These are phyloP conservation scores for Apiospora arundinis DNA, from an alignment of 2,329 filamentous ascomycete species.

Conservation along the genomic window DNA sequence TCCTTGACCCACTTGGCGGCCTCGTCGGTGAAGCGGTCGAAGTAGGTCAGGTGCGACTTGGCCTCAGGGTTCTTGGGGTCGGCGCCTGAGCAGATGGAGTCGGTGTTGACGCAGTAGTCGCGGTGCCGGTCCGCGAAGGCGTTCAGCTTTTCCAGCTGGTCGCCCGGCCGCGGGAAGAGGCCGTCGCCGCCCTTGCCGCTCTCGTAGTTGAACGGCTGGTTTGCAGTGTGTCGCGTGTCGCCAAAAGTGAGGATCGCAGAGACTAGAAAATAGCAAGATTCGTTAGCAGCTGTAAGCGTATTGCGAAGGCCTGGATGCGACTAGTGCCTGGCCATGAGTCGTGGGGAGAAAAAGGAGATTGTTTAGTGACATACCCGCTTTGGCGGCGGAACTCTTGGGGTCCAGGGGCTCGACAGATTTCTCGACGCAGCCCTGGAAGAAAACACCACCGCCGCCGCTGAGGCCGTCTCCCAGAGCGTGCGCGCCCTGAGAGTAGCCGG, in stretches of 20 bases:
- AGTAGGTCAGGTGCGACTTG: constrained; percentile 45
- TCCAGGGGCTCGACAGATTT: constrained; percentile 34
- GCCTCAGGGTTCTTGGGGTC: constrained; percentile 31
- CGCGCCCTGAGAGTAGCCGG: constrained; percentile 49
- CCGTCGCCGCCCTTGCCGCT: constrained; percentile 35
- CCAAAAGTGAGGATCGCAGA: constrained; percentile 43
- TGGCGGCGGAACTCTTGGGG: constrained; percentile 37
- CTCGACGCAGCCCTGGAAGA: constrained; percentile 41
- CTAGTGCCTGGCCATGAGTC: neutral
- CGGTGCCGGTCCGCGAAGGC: constrained; percentile 37
- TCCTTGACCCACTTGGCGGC: constrained; percentile 28
- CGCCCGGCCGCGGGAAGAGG: constrained; percentile 39
- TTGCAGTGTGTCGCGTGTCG: constrained; percentile 42
- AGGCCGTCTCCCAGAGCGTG: constrained; percentile 46
- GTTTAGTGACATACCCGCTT: constrained; percentile 38
- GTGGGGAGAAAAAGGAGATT: neutral
- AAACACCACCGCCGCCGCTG: constrained; percentile 42
- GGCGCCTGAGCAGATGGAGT: constrained; percentile 48
- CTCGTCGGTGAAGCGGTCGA: constrained; percentile 39
- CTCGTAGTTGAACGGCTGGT: constrained; percentile 42
- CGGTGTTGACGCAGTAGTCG: constrained; percentile 44
- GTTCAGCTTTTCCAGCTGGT: constrained; percentile 37
- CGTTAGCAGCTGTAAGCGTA: neutral
- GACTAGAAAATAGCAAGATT: constrained; percentile 32
- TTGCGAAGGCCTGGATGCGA: neutral